A percentile compares a stretch with the other conserved stretches of the same genome.
Conservation (phyloP, 2,329 filamentous ascomycete species). For the Knufia petricola region DNA sequence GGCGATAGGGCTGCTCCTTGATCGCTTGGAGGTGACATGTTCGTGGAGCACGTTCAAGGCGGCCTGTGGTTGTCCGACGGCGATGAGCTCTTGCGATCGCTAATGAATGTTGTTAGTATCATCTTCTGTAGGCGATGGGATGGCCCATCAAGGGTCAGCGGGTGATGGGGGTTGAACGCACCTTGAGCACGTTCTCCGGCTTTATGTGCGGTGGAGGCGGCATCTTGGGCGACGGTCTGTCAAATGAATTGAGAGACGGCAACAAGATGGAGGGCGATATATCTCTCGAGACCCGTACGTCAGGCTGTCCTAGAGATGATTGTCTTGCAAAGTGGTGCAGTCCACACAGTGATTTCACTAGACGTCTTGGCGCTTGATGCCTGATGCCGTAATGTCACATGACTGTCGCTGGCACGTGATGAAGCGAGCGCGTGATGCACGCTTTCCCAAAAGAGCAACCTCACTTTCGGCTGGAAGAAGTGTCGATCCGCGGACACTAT, state of each 20-base stretch:
- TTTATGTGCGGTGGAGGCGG: slow-evolving; percentile 95
- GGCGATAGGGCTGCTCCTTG: slow-evolving; percentile 90
- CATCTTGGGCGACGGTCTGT: slow-evolving; percentile 47
- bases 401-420: not conserved
- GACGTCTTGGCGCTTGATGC: not conserved
- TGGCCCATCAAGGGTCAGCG: slow-evolving; percentile 14
- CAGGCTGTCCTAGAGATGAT: slow-evolving; percentile 23
- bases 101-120: slow-evolving; percentile 25
- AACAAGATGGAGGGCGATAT: slow-evolving; percentile 18
- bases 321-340: not conserved
- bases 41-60: slow-evolving; percentile 93
- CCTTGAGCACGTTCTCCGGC: slow-evolving; percentile 96
- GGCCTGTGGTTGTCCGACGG: slow-evolving; percentile 84
- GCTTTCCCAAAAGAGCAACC: not conserved
- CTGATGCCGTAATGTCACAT: not conserved
- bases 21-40: slow-evolving; percentile 97
- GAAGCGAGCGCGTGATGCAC: not conserved
- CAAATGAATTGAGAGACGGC: slow-evolving; percentile 11
- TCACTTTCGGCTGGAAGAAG: not conserved
- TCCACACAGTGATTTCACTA: slow-evolving; percentile 1
- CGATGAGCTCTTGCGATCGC: slow-evolving; percentile 96
- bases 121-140: not conserved
- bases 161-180: slow-evolving; percentile 26
- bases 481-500: not conserved
- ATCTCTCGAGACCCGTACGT: slow-evolving; percentile 21